Conservation (phyloP, 2,329 filamentous ascomycete genomes). For the Dactylellina leptospora region DNA sequence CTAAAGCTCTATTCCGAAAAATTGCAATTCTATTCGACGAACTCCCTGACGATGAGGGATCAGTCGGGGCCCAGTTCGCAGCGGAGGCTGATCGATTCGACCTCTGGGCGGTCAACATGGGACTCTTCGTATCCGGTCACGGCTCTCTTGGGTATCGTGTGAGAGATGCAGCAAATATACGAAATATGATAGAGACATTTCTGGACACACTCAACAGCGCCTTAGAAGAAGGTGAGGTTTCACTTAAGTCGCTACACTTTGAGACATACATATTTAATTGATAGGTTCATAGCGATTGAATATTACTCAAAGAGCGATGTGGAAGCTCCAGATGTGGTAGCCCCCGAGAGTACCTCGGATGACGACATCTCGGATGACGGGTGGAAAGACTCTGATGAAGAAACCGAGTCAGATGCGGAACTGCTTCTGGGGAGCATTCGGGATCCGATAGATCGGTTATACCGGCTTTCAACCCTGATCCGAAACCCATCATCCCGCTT, state of each 20-base stretch:
- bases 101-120: conserved; percentile 41
- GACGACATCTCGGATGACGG: conserved; percentile 2
- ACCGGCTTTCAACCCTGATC: conserved; percentile 36
- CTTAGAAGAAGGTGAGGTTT: conserved; percentile 20
- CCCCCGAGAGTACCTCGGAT: too few relatives aligned
- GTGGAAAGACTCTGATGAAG: conserved; percentile 16
- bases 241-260: neutral
- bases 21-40: conserved; percentile 1
- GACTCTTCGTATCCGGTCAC: conserved; percentile 45
- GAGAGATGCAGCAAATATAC: conserved; percentile 35
- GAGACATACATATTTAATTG: neutral
- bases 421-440: conserved; percentile 25
- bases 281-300: neutral
- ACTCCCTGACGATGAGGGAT: neutral
- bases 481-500: conserved; percentile 36
- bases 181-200: conserved; percentile 12
- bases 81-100: conserved; percentile 39
- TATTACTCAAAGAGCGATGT: neutral
- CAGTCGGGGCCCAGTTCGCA: conserved; percentile 8
- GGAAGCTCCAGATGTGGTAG: too few relatives aligned
- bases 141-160: conserved; percentile 50
- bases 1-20: conserved; percentile 16
- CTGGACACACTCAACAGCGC: conserved; percentile 18
- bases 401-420: conserved; percentile 24
- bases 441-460: conserved; percentile 46